A percentile compares a stretch with the other conserved stretches of the same genome.
Evolutionary conservation across 2,329 filamentous ascomycete genomes (phyloP).

Genomic region (Diaporthe sp.): DNA sequence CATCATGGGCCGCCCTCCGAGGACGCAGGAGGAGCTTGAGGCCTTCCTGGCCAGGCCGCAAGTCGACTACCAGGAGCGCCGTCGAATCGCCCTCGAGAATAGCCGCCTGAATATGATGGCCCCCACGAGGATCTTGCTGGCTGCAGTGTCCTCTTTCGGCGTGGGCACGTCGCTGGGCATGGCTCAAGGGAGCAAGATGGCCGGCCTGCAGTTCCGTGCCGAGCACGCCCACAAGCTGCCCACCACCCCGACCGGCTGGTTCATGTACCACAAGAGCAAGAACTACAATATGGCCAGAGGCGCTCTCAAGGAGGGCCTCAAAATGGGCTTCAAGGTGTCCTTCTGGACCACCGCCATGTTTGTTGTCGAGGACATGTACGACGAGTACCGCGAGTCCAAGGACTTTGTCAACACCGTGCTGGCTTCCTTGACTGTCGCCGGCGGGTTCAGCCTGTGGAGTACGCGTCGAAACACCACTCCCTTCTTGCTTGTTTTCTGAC

Average conservation of each 20-base stretch:
- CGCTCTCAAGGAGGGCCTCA: slow-evolving; percentile 82
- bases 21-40: slow-evolving; percentile 36
- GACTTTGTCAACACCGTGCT: slow-evolving; percentile 87
- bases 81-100: slow-evolving; percentile 32
- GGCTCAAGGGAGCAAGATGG: slow-evolving; percentile 78
- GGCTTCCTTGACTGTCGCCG: slow-evolving; percentile 87
- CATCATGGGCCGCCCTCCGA: slow-evolving; percentile 34
- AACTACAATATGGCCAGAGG: slow-evolving; percentile 89
- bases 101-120: slow-evolving; percentile 39
- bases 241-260: slow-evolving; percentile 87
- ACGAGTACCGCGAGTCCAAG: slow-evolving; percentile 76
- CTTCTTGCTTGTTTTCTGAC: background rate
- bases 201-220: slow-evolving; percentile 88
- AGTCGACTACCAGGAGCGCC: slow-evolving; percentile 23
- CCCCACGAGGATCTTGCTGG: slow-evolving; percentile 66
- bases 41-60: slow-evolving; percentile 16
- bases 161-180: slow-evolving; percentile 80
- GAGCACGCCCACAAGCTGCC: slow-evolving; percentile 97
- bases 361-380: slow-evolving; percentile 86
- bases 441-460: slow-evolving; percentile 90
- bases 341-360: slow-evolving; percentile 84
- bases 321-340: slow-evolving; percentile 78
- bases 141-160: slow-evolving; percentile 73
- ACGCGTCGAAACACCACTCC: slow-evolving; percentile 53
- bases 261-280: slow-evolving; percentile 98